These are phyloP conservation scores for Mortierella sp. DNA, from an alignment of 371 early-diverging fungal genomes.

Conservation along the genomic window DNA sequence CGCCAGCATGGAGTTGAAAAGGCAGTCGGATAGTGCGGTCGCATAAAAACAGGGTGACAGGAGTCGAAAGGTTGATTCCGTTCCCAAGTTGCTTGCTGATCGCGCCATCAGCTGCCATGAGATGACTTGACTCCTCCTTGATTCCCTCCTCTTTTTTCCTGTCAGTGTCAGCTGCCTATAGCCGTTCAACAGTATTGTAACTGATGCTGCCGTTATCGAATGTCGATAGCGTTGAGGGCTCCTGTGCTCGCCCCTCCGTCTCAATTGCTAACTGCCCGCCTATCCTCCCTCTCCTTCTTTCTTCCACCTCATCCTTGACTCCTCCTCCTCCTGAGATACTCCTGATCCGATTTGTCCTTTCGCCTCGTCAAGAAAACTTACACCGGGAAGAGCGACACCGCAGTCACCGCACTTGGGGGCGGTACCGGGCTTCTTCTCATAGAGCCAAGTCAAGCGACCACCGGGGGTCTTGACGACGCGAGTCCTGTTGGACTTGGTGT, in stretches of 20 bases:
- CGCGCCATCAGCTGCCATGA: background rate
- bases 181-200: background rate
- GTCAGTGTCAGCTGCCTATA: background rate
- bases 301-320: too few species aligned
- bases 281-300: too few species aligned
- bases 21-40: background rate
- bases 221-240: background rate
- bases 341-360: too few species aligned
- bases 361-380: too few species aligned
- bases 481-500: constrained; percentile 98
- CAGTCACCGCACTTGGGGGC: constrained; percentile 98
- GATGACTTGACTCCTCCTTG: background rate
- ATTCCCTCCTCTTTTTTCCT: background rate
- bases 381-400: constrained; percentile 90
- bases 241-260: too few species aligned
- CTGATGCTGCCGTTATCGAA: background rate
- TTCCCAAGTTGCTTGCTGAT: background rate
- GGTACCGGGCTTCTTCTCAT: constrained; percentile 94
- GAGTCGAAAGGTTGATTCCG: background rate
- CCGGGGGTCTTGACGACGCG: constrained; percentile 98
- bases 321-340: too few species aligned
- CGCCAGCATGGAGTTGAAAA: background rate
- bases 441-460: constrained; percentile 92
- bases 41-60: background rate
- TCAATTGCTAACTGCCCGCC: too few species aligned